These are phyloP conservation scores for Leccinum obscurum DNA, from an alignment of 768 basidiomycete species.

Conservation along the genomic window DNA sequence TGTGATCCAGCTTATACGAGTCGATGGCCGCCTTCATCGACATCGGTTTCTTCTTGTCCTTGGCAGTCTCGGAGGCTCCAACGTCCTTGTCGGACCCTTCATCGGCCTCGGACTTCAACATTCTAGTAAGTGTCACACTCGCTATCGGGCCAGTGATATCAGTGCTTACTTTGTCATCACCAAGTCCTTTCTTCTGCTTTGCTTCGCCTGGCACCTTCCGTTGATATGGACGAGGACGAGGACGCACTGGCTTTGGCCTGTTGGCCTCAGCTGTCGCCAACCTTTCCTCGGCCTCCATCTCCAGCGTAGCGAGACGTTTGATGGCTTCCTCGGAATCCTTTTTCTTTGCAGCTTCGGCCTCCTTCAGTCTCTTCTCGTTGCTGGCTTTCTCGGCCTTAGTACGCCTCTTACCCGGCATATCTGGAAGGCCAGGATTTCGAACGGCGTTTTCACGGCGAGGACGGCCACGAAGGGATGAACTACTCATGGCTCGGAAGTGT, in stretches of 20 bases:
- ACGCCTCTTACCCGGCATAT: neutral
- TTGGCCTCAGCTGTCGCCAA: neutral
- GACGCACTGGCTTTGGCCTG: neutral
- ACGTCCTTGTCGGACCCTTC: neutral
- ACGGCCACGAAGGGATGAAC: neutral
- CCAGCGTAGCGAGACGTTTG: neutral
- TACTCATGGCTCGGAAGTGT: no score
- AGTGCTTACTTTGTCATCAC: neutral
- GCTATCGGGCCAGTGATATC: no score
- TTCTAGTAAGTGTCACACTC: no score
- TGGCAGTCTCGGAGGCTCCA: neutral
- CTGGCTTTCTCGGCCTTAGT: neutral
- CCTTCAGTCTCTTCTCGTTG: neutral
- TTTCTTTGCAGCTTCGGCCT: neutral
- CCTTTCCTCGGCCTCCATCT: neutral
- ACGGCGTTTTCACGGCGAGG: neutral
- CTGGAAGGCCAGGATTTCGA: neutral
- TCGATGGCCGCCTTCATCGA: neutral
- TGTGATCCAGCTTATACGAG: neutral
- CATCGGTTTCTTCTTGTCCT: neutral
- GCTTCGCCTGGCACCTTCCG: neutral
- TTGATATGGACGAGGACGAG: neutral
- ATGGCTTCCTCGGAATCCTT: neutral
- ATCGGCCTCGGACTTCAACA: neutral
- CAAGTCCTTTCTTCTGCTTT: neutral